Evolutionary conservation across 2,329 filamentous ascomycete genomes (phyloP), one percentile per base, ranked within the genome.

Genomic region (Emmonsiellopsis sp.): DNA sequence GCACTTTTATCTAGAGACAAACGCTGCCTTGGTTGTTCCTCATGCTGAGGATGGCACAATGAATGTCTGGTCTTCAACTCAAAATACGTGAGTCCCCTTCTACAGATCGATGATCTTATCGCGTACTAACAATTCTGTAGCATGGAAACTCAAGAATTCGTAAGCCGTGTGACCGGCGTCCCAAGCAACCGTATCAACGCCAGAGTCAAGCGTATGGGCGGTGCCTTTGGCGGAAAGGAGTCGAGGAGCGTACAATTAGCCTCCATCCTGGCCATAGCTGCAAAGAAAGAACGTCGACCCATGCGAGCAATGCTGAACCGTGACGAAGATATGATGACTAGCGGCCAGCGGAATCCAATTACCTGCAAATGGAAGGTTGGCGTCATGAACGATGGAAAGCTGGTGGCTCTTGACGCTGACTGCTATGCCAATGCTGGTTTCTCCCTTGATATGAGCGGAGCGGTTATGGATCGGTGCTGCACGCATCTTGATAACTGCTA

Each of bases 1-100:
- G 67, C 90, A 95, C 65, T 95, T 95, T 65, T 95, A 95, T 61
- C 78, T 95, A 1, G 90, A 95, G 70, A 95, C 90, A 0, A 84
- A 94, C 59, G 89, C 88, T 1, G 86, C 84, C 51, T 65, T 94
- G 3, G 87, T 81, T 1, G 79, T 95, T 14, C 90, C 90, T 0
- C 92, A 92, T 65, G 80, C 80, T 0, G 90, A 95, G 68, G 87
- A 93, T 66, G 89, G 89, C 0, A 87, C 90, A 65, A 89, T 95
- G 78, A 89, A 95, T 61, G 82, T 95, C 13, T 94, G 84, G 71
- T 81, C 85, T 44, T 88, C 87, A 58, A 93, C 89, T 0, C 89
- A 95, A 67, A 94, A 95, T 63, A 88, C 87, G 77, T 85, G 71
- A 72, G 79, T 59, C 3, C 72, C 32, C 13, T 13, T 34, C 2